Conservation (phyloP, 2,329 filamentous ascomycete genomes). For the Byssothecium circinans region DNA sequence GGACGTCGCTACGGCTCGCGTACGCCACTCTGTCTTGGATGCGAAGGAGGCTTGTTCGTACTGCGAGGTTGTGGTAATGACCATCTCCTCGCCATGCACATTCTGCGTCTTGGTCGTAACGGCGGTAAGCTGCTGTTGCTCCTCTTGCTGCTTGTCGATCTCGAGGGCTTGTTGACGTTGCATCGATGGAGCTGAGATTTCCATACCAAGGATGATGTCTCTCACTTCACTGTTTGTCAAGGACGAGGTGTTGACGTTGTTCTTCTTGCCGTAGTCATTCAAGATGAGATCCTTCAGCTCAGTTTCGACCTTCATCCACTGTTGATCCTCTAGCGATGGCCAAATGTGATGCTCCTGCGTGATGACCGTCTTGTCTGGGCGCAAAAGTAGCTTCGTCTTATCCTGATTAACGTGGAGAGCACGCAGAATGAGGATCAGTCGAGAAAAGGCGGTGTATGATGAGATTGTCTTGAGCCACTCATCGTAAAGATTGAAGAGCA, state of each 20-base stretch:
- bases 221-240: slow-evolving; percentile 95
- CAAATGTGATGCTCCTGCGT: slow-evolving; percentile 99
- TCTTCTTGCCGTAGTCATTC: slow-evolving; percentile 99
- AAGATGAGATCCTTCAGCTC: slow-evolving; percentile 92
- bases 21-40: slow-evolving; percentile 98
- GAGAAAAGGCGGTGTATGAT: slow-evolving; percentile 97
- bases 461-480: slow-evolving; percentile 99
- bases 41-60: slow-evolving; percentile 98
- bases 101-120: slow-evolving; percentile 99
- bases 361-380: slow-evolving; percentile 96
- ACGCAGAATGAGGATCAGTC: slow-evolving; percentile 88
- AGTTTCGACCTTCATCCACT: slow-evolving; percentile 99
- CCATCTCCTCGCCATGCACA: slow-evolving; percentile 93
- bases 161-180: slow-evolving; percentile 97
- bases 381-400: slow-evolving; percentile 93
- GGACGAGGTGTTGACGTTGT: slow-evolving; percentile 98
- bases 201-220: slow-evolving; percentile 99
- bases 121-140: slow-evolving; percentile 93
- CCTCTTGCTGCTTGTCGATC: slow-evolving; percentile 98
- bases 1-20: slow-evolving; percentile 91
- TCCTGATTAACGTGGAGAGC: slow-evolving; percentile 97
- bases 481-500: slow-evolving; percentile 97
- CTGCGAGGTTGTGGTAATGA: slow-evolving; percentile 96
- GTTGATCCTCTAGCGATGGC: slow-evolving; percentile 90
- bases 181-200: slow-evolving; percentile 96